Conservation (phyloP, 805 yeast genomes). For the Candida piceae region DNA sequence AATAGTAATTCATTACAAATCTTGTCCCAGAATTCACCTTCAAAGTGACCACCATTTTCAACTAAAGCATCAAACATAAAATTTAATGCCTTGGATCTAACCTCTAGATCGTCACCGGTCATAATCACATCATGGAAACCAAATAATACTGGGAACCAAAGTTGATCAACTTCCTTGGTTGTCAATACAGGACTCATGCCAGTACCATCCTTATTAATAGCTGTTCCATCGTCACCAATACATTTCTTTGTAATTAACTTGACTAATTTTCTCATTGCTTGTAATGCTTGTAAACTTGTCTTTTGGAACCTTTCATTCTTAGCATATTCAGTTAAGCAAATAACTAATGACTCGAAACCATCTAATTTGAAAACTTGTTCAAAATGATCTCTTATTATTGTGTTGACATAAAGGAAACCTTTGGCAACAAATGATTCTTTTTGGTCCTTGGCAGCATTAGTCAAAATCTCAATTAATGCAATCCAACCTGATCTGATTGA, state of each 20-base stretch:
- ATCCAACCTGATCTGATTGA: conserved; percentile 92
- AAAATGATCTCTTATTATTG: conserved; percentile 57
- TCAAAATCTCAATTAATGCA: conserved; percentile 74
- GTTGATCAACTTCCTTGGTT: conserved; percentile 7
- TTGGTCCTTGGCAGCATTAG: conserved; percentile 61
- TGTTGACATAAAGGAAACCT: conserved; percentile 58
- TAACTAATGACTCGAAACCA: conserved; percentile 59
- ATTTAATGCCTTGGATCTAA: conserved; percentile 81
- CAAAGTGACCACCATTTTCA: conserved; percentile 74
- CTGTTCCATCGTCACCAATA: conserved; percentile 10
- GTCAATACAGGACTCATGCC: conserved; percentile 39
- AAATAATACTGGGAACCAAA: conserved; percentile 83
- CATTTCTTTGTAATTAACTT: conserved; percentile 48
- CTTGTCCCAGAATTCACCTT: conserved; percentile 73
- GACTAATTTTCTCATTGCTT: conserved; percentile 60
- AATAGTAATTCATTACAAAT: conserved; percentile 74
- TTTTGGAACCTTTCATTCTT: conserved; percentile 82
- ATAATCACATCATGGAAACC: conserved; percentile 86
- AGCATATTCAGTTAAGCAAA: conserved; percentile 73
- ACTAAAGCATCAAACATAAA: conserved; percentile 77
- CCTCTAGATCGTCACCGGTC: conserved; percentile 93
- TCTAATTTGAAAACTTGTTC: conserved; percentile 66
- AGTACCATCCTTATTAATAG: too few relatives aligned
- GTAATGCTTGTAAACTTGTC: conserved; percentile 74
- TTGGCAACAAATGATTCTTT: conserved; percentile 56